Conservation (phyloP, 805 yeast genomes). For the Tetrapisispora nanseiensis region DNA sequence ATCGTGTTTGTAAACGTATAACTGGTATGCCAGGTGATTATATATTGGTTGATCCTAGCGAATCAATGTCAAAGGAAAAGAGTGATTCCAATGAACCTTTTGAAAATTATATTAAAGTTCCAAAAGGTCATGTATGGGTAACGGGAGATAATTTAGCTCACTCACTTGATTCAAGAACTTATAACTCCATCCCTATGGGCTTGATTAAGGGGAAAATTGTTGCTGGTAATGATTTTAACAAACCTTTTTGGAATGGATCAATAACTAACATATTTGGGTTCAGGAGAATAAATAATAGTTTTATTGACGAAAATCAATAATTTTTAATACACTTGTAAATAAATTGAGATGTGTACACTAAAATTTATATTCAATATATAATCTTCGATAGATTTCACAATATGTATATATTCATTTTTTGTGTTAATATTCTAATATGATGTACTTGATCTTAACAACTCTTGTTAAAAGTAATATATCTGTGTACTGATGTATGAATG, state of each 20-base stretch:
- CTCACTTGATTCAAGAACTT: slow-evolving; percentile 81
- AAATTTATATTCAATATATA: too few species aligned
- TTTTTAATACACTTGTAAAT: not conserved
- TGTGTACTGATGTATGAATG: not conserved
- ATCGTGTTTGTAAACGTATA: slow-evolving; percentile 83
- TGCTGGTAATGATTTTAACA: slow-evolving; percentile 52
- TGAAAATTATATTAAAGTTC: slow-evolving; percentile 58
- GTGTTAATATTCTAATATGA: too few species aligned
- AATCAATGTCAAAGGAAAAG: not conserved
- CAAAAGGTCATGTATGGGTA: slow-evolving; percentile 94
- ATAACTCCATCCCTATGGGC: slow-evolving; percentile 84
- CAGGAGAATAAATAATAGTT: slow-evolving; percentile 46
- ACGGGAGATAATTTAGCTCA: slow-evolving; percentile 89
- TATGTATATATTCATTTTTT: not conserved
- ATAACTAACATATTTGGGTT: slow-evolving; percentile 40
- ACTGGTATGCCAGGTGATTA: slow-evolving; percentile 95
- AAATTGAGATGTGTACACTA: too few species aligned
- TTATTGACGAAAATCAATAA: slow-evolving; percentile 30
- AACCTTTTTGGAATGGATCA: slow-evolving; percentile 33
- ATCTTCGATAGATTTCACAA: too few species aligned
- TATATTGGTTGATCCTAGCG: slow-evolving; percentile 71
- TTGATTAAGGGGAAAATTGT: slow-evolving; percentile 78
- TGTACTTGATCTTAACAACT: too few species aligned
- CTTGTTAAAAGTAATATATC: too few species aligned
- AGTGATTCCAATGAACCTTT: slow-evolving; percentile 15